phyloP scores from a whole-genome alignment of 345 rosid species.

The Nasturtium officinale region DNA sequence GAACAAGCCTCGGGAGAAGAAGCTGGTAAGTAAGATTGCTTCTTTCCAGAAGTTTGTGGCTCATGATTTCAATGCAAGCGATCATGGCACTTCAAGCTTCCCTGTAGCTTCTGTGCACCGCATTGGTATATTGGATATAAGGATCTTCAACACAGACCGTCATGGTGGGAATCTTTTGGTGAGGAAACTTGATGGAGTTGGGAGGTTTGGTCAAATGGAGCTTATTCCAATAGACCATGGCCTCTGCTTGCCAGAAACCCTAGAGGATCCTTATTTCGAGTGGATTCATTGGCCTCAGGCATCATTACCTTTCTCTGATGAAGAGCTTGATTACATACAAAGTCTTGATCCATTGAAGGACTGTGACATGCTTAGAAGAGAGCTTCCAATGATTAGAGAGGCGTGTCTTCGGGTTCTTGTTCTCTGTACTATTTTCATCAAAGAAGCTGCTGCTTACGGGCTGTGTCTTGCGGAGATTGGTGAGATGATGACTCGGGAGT shows the following conservation, averaged over 20 bases:
- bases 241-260: conserved; percentile 89
- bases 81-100: conserved; percentile 95
- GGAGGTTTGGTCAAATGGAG: conserved; percentile 80
- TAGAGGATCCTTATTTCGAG: conserved; percentile 99
- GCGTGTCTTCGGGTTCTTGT: conserved; percentile 82
- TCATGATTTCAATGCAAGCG: conserved; percentile 97
- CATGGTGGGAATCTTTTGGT: conserved; percentile 97
- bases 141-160: conserved; percentile 94
- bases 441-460: conserved; percentile 82
- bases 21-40: conserved; percentile 88
- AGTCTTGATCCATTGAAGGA: conserved; percentile 68
- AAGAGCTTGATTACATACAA: conserved; percentile 81
- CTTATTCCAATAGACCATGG: conserved; percentile 98
- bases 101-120: conserved; percentile 90
- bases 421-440: conserved; percentile 83
- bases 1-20: conserved; percentile 63
- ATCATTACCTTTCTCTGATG: conserved; percentile 95
- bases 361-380: conserved; percentile 73
- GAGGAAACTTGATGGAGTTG: conserved; percentile 70
- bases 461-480: conserved; percentile 94
- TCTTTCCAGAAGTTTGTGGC: conserved; percentile 90
- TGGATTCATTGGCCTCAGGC: conserved; percentile 99
- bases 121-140: conserved; percentile 85
- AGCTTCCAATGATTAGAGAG: conserved; percentile 95
- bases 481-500: conserved; percentile 99